Base-by-base conservation (phyloP, 768 basidiomycete species). In the Leccinum rimulosum region DNA sequence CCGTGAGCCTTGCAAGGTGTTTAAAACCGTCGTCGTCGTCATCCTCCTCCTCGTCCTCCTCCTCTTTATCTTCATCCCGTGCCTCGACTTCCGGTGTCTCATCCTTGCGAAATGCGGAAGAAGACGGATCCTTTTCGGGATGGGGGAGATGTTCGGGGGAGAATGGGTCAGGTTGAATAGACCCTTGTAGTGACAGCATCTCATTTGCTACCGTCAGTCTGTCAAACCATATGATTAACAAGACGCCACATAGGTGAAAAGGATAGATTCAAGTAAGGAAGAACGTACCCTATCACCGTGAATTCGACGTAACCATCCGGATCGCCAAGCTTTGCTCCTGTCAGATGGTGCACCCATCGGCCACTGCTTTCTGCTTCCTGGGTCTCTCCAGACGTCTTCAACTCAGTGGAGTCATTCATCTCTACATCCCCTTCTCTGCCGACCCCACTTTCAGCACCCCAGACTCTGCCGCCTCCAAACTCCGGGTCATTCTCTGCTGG, bases 151-250 rank as follows among this genome's bases (percentile, higher is more conserved):
- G 88, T 49, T 76, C 76, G 1, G 82, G 79, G 6, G 87, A 86
- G 72, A 92, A 90, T 2, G 89, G 90, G 65, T 92, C 85, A 4
- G 75, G 71, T 65, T 91, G 90, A 59, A 95, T 77, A 3, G 93
- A 94, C 9, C 94, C 94, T 31, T 91, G 80, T 12, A 97, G 75
- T 3, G 93, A 95, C 19, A 97, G 76, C 93, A 96, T 95, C 69
- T 95, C 89, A 68, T 97, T 95, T 33, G 93, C 93, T 35, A 95
- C 84, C 14, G 88, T 94, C 59, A 95, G 71, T 27, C 95, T 97
- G 67, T 58, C 40, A 22, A 49, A 59, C 51, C 30, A 53, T 6
- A 11, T 47, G 2, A 12, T 70, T 35, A 64, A 50, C 25, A 55
- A 56, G 22, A 31, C 33, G n/a, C 7, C 35, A 35, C 35, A 36